Conservation (phyloP, 1,139 yeast species). For the Geotrichum reessii region DNA sequence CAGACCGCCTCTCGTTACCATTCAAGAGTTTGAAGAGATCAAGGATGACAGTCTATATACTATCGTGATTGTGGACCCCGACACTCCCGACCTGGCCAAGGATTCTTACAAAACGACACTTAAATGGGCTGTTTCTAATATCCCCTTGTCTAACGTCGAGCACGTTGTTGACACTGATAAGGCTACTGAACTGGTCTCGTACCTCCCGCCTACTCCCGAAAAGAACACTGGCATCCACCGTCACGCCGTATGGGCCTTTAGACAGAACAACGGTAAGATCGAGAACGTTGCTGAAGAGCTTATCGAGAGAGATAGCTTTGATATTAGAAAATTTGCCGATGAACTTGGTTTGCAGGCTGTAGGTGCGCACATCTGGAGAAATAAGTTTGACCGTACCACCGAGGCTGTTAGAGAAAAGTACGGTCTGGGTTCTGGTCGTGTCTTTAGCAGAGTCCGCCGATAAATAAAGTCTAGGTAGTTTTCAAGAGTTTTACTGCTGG, state of each 20-base stretch:
- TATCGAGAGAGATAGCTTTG: conserved; percentile 47
- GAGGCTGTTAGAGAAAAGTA: conserved; percentile 59
- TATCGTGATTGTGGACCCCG: conserved; percentile 82
- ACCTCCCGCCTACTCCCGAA: conserved; percentile 83
- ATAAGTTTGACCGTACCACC: conserved; percentile 73
- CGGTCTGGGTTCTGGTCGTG: conserved; percentile 69
- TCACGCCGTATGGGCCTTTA: conserved; percentile 84
- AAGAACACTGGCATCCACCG: conserved; percentile 80
- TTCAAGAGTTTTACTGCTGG: not conserved
- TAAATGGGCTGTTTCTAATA: conserved; percentile 73
- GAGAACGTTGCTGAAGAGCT: conserved; percentile 26
- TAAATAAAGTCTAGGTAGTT: not conserved
- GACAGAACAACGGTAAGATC: conserved; percentile 44
- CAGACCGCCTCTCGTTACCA: conserved; percentile 66
- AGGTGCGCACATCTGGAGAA: conserved; percentile 93
- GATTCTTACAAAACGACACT: conserved; percentile 70
- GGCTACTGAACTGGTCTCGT: conserved; percentile 52
- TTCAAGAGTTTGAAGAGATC: conserved; percentile 66
- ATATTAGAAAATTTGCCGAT: conserved; percentile 63
- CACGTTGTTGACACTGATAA: conserved; percentile 49
- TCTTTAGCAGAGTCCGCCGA: conserved; percentile 38
- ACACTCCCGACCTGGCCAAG: conserved; percentile 67
- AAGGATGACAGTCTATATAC: conserved; percentile 54
- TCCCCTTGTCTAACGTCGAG: conserved; percentile 55
- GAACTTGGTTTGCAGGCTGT: conserved; percentile 57